phyloP scores from a whole-genome alignment of 2,329 filamentous ascomycete species.

The Colletotrichum somersetense region DNA sequence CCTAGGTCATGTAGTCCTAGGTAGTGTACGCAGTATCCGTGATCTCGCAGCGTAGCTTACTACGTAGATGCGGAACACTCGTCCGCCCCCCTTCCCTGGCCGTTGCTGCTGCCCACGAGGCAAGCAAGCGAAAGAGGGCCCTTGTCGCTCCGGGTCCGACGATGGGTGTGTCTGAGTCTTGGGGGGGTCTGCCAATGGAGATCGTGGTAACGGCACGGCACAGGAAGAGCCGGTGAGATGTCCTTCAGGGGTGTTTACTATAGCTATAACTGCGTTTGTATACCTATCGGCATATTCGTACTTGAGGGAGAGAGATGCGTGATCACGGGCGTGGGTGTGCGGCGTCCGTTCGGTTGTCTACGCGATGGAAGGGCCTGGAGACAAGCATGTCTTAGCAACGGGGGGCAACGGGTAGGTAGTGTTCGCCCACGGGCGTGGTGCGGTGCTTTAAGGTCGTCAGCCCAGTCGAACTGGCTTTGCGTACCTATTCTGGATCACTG shows the following conservation, averaged over 20 bases:
- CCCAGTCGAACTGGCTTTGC: not conserved
- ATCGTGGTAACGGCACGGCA: conserved; percentile 23
- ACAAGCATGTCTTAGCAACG: conserved; percentile 24
- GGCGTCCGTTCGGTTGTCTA: conserved; percentile 24
- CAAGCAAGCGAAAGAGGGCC: conserved; percentile 10
- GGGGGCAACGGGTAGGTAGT: conserved; percentile 10
- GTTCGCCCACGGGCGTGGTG: not conserved
- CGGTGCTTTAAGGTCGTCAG: not conserved
- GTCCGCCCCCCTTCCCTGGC: not conserved
- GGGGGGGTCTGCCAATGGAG: conserved; percentile 13
- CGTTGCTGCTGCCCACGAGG: conserved; percentile 2
- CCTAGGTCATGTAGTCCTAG: too few relatives aligned
- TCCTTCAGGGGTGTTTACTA: not conserved
- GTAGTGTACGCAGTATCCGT: too few relatives aligned
- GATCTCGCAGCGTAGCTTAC: too few relatives aligned
- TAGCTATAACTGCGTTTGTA: not conserved
- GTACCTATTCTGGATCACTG: not conserved
- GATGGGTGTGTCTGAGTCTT: conserved; percentile 13
- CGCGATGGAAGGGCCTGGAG: conserved; percentile 24
- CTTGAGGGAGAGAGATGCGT: not conserved
- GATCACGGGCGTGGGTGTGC: conserved; percentile 7
- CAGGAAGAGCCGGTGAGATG: conserved; percentile 18
- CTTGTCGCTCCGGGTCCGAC: conserved; percentile 20
- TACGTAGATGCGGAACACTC: not conserved
- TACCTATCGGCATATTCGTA: too few relatives aligned